Evolutionary conservation across 805 yeast species (phyloP), one percentile per base, ranked within the genome.

Genomic region (Candida glaebosa): DNA sequence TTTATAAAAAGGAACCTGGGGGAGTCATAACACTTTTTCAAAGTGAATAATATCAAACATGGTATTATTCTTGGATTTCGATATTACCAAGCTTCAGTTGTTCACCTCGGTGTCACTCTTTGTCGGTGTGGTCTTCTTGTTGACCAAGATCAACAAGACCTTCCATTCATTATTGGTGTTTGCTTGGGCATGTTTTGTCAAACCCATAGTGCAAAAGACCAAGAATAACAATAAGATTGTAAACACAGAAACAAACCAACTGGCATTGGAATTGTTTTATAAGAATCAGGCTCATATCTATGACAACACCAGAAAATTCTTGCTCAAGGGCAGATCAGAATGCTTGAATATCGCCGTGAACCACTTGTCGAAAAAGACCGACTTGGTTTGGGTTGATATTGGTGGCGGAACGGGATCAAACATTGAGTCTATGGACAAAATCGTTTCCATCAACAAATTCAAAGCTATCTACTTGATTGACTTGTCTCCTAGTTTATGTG

Each of bases 391-490:
- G 90, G 71, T 84, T 38, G 90, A 84, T 57, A 76, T 87, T 54
- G 95, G 95, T 38, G 95, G 95, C 24, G 95, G 95, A 18, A 86
- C 95, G 4, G 95, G 95, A 37, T 72, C 80, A 61, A 86, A 86
- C 63, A 82, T 86, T 52, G 93, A 86, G 61, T 72, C 75, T 52
- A 86, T 86, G 95, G 69, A 82, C 56, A 56, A 67, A 33, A 63
- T 79, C 35, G 63, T 75, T 38, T 71, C 79, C 10, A 59, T 81
- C 33, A 44, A 52, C 8, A 62, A 69, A 48, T 87, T 86, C 61
- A 73, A 76, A 49, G 84, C 84, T 10, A 73, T 86, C 37, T 84
- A 83, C 54, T 70, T 86, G 42, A 79, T 86, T 37, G 95, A 86
- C 57, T 69, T 86, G 44, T 83, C 90, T 1, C 86, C 90, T 5